Base-by-base conservation (phyloP, 805 yeast species). In the Candida ponderosae region DNA sequence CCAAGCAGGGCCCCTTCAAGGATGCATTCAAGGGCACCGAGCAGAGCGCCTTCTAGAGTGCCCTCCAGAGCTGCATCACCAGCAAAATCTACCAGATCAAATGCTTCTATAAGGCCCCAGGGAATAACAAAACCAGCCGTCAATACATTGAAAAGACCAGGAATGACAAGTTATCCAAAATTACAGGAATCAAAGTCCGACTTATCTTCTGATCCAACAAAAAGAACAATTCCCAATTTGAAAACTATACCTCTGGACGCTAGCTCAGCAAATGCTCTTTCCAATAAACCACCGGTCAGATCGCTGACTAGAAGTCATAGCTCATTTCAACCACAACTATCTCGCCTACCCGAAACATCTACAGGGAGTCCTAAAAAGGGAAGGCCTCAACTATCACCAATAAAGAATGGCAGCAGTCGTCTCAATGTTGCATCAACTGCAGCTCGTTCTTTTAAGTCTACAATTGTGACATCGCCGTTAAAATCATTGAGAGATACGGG, bases 391-490 rank as follows among this genome's bases (percentile, higher is more conserved):
- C 19, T 41, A 14, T 42, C 47, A 4, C 54, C 56, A 5, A 32
- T 50, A 33, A 47, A 34, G 35, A 20, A 8, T 9, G 11, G 11
- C 11, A 21, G 11, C 24, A 21, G 11, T 16, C 17, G 18, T 18
- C 18, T 20, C 8, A 15, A 17, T 16, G 8, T 17, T 29, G 11
- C 18, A 29, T 6, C 3, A 13, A 13, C 28, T 9, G 14, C 28
- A 13, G 7, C 10, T 9, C 14, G 28, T 26, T 29, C 31, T 9
- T 3, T 17, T 9, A 29, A 29, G 20, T 4, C n/a, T 4, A 50
- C 39, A 26, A 41, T 53, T 9, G 35, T 39, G 7, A 53, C 58
- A 1, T 53, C 56, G 2, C 58, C 58, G 1, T 48, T 53, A 36
- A 52, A 46, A 27, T 50, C 56, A 2, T 26, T 53, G 14, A 17